phyloP scores from a whole-genome alignment of 2,329 filamentous ascomycete genomes.

The Bipolaris oryzae region DNA sequence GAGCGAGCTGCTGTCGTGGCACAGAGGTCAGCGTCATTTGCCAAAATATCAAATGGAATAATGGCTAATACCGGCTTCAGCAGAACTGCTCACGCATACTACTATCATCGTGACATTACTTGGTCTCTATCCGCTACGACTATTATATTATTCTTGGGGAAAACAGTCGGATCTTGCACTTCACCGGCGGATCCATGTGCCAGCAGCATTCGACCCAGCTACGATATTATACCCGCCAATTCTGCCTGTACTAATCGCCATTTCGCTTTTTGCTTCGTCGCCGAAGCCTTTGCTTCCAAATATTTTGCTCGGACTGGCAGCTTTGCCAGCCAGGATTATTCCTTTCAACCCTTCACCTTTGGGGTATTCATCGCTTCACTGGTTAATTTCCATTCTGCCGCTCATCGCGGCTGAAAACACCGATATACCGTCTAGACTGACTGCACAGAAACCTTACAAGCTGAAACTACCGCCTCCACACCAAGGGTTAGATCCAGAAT shows the following conservation, averaged over 20 bases:
- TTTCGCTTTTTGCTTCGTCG: slow-evolving; percentile 71
- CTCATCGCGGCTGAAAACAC: slow-evolving; percentile 60
- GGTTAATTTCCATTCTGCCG: slow-evolving; percentile 76
- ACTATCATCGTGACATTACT: slow-evolving; percentile 39
- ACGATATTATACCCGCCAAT: slow-evolving; percentile 84
- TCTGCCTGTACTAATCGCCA: slow-evolving; percentile 76
- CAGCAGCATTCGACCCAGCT: slow-evolving; percentile 84
- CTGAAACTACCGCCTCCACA: slow-evolving; percentile 40
- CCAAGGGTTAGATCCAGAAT: slow-evolving; percentile 60
- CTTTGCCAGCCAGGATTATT: slow-evolving; percentile 74
- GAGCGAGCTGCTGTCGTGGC: slow-evolving; percentile 47
- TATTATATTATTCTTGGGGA: slow-evolving; percentile 42
- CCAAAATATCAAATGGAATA: not conserved
- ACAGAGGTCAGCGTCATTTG: slow-evolving; percentile 43
- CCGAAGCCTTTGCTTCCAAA: slow-evolving; percentile 73
- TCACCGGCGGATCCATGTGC: slow-evolving; percentile 64
- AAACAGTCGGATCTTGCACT: slow-evolving; percentile 38
- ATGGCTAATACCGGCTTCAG: slow-evolving; percentile 31
- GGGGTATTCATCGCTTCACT: slow-evolving; percentile 73
- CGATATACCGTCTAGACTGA: slow-evolving; percentile 42
- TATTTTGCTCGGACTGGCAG: slow-evolving; percentile 78
- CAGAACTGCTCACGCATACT: slow-evolving; percentile 51
- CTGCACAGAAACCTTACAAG: slow-evolving; percentile 44
- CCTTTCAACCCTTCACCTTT: slow-evolving; percentile 65
- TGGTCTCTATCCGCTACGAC: slow-evolving; percentile 47